Evolutionary conservation across 495 filamentous ascomycete genomes (phyloP), one percentile per base, ranked within the genome.

Genomic region (Neurospora tetrasperma): DNA sequence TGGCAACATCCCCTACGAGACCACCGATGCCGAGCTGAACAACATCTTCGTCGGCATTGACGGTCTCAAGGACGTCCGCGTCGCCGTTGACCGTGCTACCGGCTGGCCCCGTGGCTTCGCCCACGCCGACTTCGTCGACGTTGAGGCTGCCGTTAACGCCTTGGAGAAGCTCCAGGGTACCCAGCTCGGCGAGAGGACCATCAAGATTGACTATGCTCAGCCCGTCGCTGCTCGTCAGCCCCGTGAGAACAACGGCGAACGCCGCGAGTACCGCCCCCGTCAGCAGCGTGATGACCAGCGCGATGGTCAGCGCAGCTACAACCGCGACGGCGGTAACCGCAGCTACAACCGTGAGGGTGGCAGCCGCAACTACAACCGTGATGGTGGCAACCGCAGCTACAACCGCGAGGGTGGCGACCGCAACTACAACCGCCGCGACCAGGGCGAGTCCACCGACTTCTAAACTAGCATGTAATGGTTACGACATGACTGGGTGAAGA

Each of bases 81-180:
- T 99, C 42, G 92, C 96, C 44, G 92, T 98, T 74, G 96, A 99
- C 81, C 88, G 93, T 71, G 88, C 90, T 35, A 95, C 94, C 6
- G 95, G 96, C 16, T 90, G 93, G 80, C 93, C 92, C 20, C 88
- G 93, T 75, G 96, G 96, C 68, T 99, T 97, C 78, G 91, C 90
- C 11, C 96, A 98, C 79, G 92, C 90, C 27, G 95, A 98, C 77
- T 99, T 99, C 79, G 72, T 85, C 23, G 88, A 92, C 77, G 75
- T 90, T 12, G 81, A 86, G 71, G 87, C 86, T 48, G 93, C 95
- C 12, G 73, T 80, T 59, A 80, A 78, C 38, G 94, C 87, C 0
- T 83, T 79, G 75, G 86, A 89, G 66, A 78, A 85, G 46, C 84
- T 98, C 38, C 42, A 77, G n/a, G 81, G 80, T 3, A 87, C 86